These are phyloP conservation scores for Gossypium australe DNA, from an alignment of 345 rosid genomes.

Conservation along the genomic window DNA sequence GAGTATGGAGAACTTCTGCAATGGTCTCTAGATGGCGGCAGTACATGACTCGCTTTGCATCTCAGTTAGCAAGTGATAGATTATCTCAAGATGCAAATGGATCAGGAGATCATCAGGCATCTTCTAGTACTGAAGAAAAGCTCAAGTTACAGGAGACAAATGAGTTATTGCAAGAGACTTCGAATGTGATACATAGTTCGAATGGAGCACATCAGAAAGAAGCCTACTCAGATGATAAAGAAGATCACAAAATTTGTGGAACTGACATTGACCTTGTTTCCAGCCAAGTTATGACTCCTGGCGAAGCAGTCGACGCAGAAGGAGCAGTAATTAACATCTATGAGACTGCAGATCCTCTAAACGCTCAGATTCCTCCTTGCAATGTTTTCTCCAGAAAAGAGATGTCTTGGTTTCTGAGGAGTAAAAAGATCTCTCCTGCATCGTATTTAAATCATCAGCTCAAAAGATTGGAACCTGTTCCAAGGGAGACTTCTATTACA, in stretches of 20 bases:
- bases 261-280: slow-evolving; percentile 23
- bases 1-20: slow-evolving; percentile 79
- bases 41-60: slow-evolving; percentile 55
- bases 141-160: slow-evolving; percentile 31
- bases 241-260: slow-evolving; percentile 24
- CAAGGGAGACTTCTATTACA: slow-evolving; percentile 25
- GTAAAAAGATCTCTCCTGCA: slow-evolving; percentile 50
- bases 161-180: slow-evolving; percentile 23
- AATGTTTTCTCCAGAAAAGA: slow-evolving; percentile 75
- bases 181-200: slow-evolving; percentile 23
- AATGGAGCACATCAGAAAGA: slow-evolving; percentile 30
- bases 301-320: slow-evolving; percentile 22
- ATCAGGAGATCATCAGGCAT: slow-evolving; percentile 15
- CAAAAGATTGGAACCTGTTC: slow-evolving; percentile 39
- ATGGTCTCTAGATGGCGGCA: slow-evolving; percentile 97
- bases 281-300: slow-evolving; percentile 24
- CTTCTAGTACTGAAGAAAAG: slow-evolving; percentile 25
- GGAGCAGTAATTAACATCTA: slow-evolving; percentile 29
- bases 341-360: slow-evolving; percentile 59
- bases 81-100: slow-evolving; percentile 17
- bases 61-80: slow-evolving; percentile 22
- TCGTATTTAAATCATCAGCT: slow-evolving; percentile 37
- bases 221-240: slow-evolving; percentile 20
- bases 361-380: slow-evolving; percentile 76
- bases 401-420: slow-evolving; percentile 67